Evolutionary conservation across 2,329 filamentous ascomycete genomes (phyloP), one percentile per base, ranked within the genome.

Genomic region (Fusarium piperis): DNA sequence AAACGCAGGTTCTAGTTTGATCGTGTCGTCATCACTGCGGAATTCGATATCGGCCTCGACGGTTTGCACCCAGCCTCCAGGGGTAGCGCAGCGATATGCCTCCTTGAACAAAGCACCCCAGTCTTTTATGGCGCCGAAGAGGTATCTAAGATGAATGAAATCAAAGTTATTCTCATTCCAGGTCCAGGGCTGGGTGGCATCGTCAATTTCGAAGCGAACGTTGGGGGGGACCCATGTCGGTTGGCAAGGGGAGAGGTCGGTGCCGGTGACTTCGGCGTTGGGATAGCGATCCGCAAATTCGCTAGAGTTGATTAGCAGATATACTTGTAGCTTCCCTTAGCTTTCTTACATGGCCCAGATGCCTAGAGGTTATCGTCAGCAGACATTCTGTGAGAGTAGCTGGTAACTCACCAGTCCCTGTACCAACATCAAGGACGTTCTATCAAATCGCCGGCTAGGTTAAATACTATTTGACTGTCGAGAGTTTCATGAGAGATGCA

Each of bases 131-230:
- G 44, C 58, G 26, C 41, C 41, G n/a, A 60, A 60, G 11, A 60
- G 41, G 20, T 60, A 60, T 28, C 58, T 20, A 18, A 60, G 32
- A 33, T 60, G 58, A n/a, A 52, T 52, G n/a, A 60, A 60, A 16
- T 60, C 58, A 4, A 52, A 60, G 16, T 30, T 23, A 6, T 60
- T 52, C 2, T 52, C 41, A 9, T 32, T 16, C 58, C 58, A 60
- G 6, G 58, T 30, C 44, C 58, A 60, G 10, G 58, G 32, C 13
- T 30, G 41, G 8, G 58, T 60, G 10, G 58, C 44, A 38, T 60
- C 58, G 30, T 52, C 58, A 32, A 60, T 51, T 7, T 51, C 41
- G 44, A 60, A 60, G 16, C 58, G 58, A 15, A 60, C 41, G 16
- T 60, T 52, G 8, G 58, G 58, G 13, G 58, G 41, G 30, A 60